Evolutionary conservation across 495 filamentous ascomycete genomes (phyloP), one percentile per base, ranked within the genome.

Genomic region (Peziza echinospora): DNA sequence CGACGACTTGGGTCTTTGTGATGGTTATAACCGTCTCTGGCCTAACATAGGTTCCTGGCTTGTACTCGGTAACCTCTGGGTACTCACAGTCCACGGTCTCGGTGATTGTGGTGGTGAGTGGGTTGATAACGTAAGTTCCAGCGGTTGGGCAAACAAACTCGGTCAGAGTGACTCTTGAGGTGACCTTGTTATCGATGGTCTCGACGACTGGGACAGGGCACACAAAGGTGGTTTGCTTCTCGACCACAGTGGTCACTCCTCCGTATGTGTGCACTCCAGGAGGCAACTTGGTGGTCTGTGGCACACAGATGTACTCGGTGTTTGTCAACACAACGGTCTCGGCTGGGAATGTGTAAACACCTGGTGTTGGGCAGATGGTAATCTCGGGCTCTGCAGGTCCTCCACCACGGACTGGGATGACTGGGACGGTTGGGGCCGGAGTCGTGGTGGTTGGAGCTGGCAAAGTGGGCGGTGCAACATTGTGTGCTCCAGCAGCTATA

Each of bases 111-210:
- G 75, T 78, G 56, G 77, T 80, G 58, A 68, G 70, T 21, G 79
- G 78, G 53, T 71, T 77, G 55, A 87, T 77, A 59, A 77, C 84
- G 69, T 86, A 86, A 47, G 78, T 84, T 62, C 81, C 81, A 59
- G 81, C 67, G 37, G 66, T 66, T 53, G 82, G 79, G 77, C 80
- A 85, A 55, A 77, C 72, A 62, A 78, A 84, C 56, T 77, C 80
- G 54, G 70, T 76, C 63, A 70, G 69, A 58, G 80, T 71, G 57
- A 81, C 64, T 66, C 71, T 82, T 67, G 75, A 82, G 40, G 70
- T 72, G 30, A 76, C 75, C 54, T 69, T 70, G 54, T 67, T 70
- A 46, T 57, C 56, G 60, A 66, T 64, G 58, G 72, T 77, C 37
- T 65, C 61, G 56, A 76, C 73, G 45, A 76, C 78, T 51, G 78